Base-by-base conservation (phyloP, 2,329 filamentous ascomycete species). In the Talaromyces albobiverticillius region DNA sequence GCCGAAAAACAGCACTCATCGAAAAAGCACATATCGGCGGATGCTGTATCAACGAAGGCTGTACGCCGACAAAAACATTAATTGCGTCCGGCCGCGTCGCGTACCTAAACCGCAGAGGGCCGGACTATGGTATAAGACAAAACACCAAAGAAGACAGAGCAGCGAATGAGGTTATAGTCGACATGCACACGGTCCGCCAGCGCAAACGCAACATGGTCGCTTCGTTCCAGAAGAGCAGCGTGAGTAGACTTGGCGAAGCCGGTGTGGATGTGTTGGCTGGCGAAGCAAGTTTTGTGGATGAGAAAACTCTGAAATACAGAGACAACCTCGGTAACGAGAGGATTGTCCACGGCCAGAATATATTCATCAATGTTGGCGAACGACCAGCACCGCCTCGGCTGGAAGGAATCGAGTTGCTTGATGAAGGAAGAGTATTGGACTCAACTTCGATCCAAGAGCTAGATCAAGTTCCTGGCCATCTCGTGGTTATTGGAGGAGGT, bases 1-100 rank as follows among this genome's bases (percentile, higher is more conserved):
- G 73, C 25, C 68, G 71, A 14, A 75, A 72, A 48, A 77, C 76
- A 0, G 73, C 73, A 5, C 65, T 82, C 23, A 67, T 82, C 49
- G 80, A 82, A 60, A 66, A 72, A n/a, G 56, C 68, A 0, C 71
- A 79, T 51, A 67, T 82, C 2, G 79, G 77, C n/a, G 80, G 79
- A 10, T 79, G 76, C 53, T 82, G 79, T 58, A 67, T 82, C 51
- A 82, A 82, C 53, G 78, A 79, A 57, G 80, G 80, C 4, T 82
- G 80, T 60, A 82, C 80, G 10, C 80, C 80, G 0, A 82, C 80
- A 18, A 83, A 82, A 62, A 82, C 80, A 8, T 76, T 83, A 73
- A 76, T 83, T 46, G 74, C 80, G 3, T 79, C 76, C 18, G 80
- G 78, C 1, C 68, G 78, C 3, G 72, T 75, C 2, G 79, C 79